Evolutionary conservation across 1,284 basidiomycete species (phyloP), one percentile per base, ranked within the genome.

Genomic region (Cutaneotrichosporon cavernicola): DNA sequence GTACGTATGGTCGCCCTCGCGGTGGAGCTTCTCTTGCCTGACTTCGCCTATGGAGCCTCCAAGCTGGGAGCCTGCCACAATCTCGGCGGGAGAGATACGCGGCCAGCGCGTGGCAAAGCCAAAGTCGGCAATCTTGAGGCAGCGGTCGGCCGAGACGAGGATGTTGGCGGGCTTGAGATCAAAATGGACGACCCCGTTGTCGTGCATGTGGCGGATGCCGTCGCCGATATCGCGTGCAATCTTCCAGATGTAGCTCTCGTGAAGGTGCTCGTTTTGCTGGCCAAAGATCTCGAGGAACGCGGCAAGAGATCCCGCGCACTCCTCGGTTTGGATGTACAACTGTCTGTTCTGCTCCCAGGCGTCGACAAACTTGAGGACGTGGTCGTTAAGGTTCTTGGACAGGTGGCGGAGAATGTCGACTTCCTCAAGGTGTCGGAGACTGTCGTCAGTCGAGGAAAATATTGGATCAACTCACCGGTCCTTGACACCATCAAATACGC

Each of bases 91-190:
- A 9, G 69, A 67, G 5, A 80, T 65, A 52, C 92, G 84, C 3
- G 91, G 92, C 89, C 90, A 92, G 58, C 90, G 73, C 3, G 90
- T 89, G 7, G 94, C 94, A 85, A 97, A 90, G n/a, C 97, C 97
- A 84, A 99, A 99, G 81, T 99, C 97, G 16, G 94, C 94, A 76
- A 99, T 95, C 84, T 95, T 97, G 82, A 99, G 90, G 32, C 90
- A 87, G 7, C 96, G 96, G 65, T 90, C 86, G 30, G 86, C 85
- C 4, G 92, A 94, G 70, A 99, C 86, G 76, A 99, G 93, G 62
- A 99, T 89, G 77, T 99, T 99, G 63, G 92, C 95, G 14, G 97
- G 97, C 83, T 99, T 99, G 72, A 99, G 84, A 81, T 99, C 97
- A 62, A 99, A 86, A 82, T 99, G 97, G 61, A 99, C 90, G 58